Conservation (phyloP, 2,329 filamentous ascomycete genomes). For the Graphilbum sp. region DNA sequence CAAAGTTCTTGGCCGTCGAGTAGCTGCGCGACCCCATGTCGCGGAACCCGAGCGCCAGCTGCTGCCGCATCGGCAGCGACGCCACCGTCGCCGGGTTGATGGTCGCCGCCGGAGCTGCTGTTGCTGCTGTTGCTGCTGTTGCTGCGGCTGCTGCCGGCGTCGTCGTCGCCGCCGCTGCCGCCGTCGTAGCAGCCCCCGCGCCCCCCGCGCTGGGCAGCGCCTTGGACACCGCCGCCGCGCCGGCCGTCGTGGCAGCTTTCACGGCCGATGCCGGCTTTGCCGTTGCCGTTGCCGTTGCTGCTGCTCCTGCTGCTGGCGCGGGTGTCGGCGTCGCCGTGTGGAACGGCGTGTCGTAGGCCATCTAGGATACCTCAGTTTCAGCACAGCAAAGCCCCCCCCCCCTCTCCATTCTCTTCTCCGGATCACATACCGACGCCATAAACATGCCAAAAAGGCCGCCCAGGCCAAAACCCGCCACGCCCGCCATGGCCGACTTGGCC, state of each 20-base stretch:
- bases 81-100: slow-evolving; percentile 12
- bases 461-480: slow-evolving; percentile 85
- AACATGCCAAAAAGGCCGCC: slow-evolving; percentile 92
- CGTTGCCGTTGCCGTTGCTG: background rate
- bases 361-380: slow-evolving; percentile 49
- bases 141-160: background rate
- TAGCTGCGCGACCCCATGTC: slow-evolving; percentile 83
- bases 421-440: slow-evolving; percentile 69
- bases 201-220: slow-evolving; percentile 11
- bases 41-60: slow-evolving; percentile 72
- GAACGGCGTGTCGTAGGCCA: slow-evolving; percentile 94
- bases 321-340: slow-evolving; percentile 24
- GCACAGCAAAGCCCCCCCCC: background rate
- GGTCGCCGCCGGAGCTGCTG: slow-evolving; percentile 12
- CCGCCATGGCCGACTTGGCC: slow-evolving; percentile 75
- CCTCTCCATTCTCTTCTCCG: background rate
- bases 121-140: background rate
- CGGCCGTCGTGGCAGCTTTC: background rate
- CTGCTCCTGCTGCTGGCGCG: slow-evolving; percentile 4
- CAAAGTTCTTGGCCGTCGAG: slow-evolving; percentile 85
- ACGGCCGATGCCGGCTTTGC: background rate
- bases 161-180: slow-evolving; percentile 11
- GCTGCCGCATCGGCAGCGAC: slow-evolving; percentile 51
- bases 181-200: slow-evolving; percentile 12
- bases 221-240: slow-evolving; percentile 10